These are phyloP conservation scores for Pythium grandisporangium DNA, from an alignment of 352 stramenopile species.

Conservation along the genomic window DNA sequence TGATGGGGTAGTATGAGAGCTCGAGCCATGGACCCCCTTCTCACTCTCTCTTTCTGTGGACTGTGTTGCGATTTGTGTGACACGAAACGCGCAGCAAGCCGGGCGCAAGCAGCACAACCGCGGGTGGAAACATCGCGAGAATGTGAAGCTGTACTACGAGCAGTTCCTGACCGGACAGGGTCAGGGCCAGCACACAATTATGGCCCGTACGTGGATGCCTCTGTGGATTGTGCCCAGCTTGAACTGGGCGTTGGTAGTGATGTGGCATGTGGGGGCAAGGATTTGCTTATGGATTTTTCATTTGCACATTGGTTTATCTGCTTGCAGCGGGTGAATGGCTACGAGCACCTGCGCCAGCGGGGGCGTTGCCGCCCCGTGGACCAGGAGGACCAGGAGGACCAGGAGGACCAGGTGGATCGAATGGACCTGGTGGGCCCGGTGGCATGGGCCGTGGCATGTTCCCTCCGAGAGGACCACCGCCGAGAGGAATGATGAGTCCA, in stretches of 20 bases:
- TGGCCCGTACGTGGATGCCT: slow-evolving; percentile 47
- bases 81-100: slow-evolving; percentile 56
- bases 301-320: not conserved
- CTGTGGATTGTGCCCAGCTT: no score
- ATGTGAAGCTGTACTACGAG: slow-evolving; percentile 93
- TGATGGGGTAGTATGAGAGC: not conserved
- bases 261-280: no score
- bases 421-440: slow-evolving; percentile 9
- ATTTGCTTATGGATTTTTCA: not conserved
- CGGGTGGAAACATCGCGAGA: slow-evolving; percentile 93
- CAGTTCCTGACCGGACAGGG: slow-evolving; percentile 74
- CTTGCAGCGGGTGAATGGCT: slow-evolving; percentile 65
- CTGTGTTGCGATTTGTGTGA: no score
- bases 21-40: not conserved
- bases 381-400: slow-evolving; percentile 4
- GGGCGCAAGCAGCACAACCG: slow-evolving; percentile 92
- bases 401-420: slow-evolving; percentile 2
- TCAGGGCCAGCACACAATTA: no score
- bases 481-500: slow-evolving; percentile 65
- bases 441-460: slow-evolving; percentile 42
- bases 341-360: slow-evolving; percentile 21
- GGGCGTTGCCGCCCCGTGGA: slow-evolving; percentile 36
- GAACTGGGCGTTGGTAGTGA: no score
- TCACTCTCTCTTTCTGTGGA: not conserved
- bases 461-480: slow-evolving; percentile 49